Percentiles rank a stretch among this genome's conserved stretches.
phyloP scores from a whole-genome alignment of 805 yeast genomes.

The Komagataella populi region DNA sequence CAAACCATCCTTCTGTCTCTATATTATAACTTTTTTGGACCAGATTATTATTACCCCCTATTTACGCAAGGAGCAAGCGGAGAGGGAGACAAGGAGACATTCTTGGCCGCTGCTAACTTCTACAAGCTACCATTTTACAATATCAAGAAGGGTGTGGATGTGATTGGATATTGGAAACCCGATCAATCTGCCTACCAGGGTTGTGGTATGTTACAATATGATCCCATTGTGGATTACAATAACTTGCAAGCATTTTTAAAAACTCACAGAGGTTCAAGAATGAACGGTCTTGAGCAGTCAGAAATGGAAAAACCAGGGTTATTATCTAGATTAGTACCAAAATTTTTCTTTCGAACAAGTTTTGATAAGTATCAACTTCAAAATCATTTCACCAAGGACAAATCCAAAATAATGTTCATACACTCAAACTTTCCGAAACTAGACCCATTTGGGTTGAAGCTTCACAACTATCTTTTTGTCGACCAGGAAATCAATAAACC shows the following conservation, averaged over 20 bases:
- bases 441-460: slow-evolving; percentile 26
- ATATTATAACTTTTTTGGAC: slow-evolving; percentile 41
- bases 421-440: slow-evolving; percentile 44
- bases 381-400: slow-evolving; percentile 11
- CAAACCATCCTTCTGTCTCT: slow-evolving; percentile 32
- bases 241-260: slow-evolving; percentile 8
- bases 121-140: slow-evolving; percentile 30
- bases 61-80: slow-evolving; percentile 34
- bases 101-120: slow-evolving; percentile 36
- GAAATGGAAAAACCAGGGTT: not conserved
- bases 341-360: slow-evolving; percentile 1
- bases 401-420: slow-evolving; percentile 23
- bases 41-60: slow-evolving; percentile 29
- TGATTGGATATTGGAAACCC: slow-evolving; percentile 30
- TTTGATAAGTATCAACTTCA: slow-evolving; percentile 7
- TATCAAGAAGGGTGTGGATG: slow-evolving; percentile 32
- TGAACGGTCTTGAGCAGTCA: not conserved
- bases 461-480: slow-evolving; percentile 19
- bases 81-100: slow-evolving; percentile 50
- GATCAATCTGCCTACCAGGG: slow-evolving; percentile 23
- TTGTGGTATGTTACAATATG: slow-evolving; percentile 44
- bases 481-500: slow-evolving; percentile 3
- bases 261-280: slow-evolving; percentile 2
- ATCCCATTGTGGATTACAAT: slow-evolving; percentile 29
- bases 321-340: not conserved